These are phyloP conservation scores for Thelonectria olida DNA, from an alignment of 2,329 filamentous ascomycete genomes.

Conservation along the genomic window DNA sequence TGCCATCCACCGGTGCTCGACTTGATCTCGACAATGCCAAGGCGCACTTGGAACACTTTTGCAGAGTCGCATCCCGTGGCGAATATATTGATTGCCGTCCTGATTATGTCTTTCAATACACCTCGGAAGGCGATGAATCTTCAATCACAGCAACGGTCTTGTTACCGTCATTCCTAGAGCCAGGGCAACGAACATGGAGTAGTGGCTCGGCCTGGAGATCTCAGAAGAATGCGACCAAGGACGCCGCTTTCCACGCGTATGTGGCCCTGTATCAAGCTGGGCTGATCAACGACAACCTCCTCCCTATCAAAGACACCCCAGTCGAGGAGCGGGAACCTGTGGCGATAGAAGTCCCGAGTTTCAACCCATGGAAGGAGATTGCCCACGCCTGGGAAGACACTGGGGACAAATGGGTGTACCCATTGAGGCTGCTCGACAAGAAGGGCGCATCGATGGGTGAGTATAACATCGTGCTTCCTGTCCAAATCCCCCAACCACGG, in stretches of 20 bases:
- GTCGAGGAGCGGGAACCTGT: slow-evolving; percentile 48
- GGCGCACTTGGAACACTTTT: slow-evolving; percentile 85
- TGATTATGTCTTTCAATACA: slow-evolving; percentile 68
- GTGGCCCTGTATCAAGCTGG: slow-evolving; percentile 73
- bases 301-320: slow-evolving; percentile 66
- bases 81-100: slow-evolving; percentile 73
- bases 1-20: slow-evolving; percentile 64
- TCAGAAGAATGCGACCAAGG: slow-evolving; percentile 77
- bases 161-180: slow-evolving; percentile 76
- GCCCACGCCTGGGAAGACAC: slow-evolving; percentile 52
- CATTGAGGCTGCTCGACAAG: slow-evolving; percentile 48
- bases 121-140: slow-evolving; percentile 36
- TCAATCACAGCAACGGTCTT: slow-evolving; percentile 68
- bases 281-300: slow-evolving; percentile 79
- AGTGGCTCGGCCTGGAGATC: slow-evolving; percentile 67
- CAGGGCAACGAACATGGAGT: slow-evolving; percentile 38
- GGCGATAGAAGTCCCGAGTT: slow-evolving; percentile 47
- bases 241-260: slow-evolving; percentile 87
- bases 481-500: slow-evolving; percentile 48
- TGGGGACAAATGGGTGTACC: slow-evolving; percentile 36
- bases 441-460: slow-evolving; percentile 43
- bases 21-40: slow-evolving; percentile 79
- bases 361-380: slow-evolving; percentile 58
- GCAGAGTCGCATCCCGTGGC: slow-evolving; percentile 64
- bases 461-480: slow-evolving; percentile 56